These are phyloP conservation scores for Brassica napus DNA, from an alignment of 345 rosid species.

Conservation along the genomic window DNA sequence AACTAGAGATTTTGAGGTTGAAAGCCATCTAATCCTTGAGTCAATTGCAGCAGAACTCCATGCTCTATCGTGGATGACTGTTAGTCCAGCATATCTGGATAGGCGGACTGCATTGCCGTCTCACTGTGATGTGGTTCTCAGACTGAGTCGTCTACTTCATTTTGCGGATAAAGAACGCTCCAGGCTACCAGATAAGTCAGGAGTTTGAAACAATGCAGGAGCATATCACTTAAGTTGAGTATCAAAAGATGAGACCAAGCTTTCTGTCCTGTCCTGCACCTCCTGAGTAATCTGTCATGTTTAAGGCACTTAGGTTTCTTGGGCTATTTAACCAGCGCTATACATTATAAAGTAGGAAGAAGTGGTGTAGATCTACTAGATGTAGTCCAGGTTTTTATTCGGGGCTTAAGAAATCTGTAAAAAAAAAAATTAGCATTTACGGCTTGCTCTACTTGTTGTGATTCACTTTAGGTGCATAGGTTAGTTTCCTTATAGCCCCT, in stretches of 20 bases:
- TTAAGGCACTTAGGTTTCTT: constrained; percentile 19
- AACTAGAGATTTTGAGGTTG: constrained; percentile 71
- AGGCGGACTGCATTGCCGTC: constrained; percentile 87
- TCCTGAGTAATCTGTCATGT: constrained; percentile 15
- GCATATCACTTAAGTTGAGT: constrained; percentile 3
- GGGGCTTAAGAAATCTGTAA: constrained; percentile 32
- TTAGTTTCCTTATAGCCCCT: constrained; percentile 18
- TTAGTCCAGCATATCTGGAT: constrained; percentile 82
- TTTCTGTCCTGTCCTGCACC: constrained; percentile 24
- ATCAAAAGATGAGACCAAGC: constrained; percentile 20
- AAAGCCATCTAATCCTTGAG: constrained; percentile 78
- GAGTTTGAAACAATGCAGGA: constrained; percentile 35
- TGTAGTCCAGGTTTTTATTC: constrained; percentile 30
- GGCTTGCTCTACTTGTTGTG: constrained; percentile 22
- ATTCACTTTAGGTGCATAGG: constrained; percentile 25
- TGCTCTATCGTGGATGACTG: constrained; percentile 97
- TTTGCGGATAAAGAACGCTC: constrained; percentile 88
- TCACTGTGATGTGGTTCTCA: constrained; percentile 94
- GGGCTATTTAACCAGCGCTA: constrained; percentile 20
- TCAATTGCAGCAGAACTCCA: constrained; percentile 91
- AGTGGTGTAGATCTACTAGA: constrained; percentile 32
- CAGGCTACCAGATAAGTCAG: constrained; percentile 47
- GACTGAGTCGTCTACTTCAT: constrained; percentile 94
- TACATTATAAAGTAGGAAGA: constrained; percentile 33
- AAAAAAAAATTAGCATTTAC: constrained; percentile 19